Evolutionary conservation across 305 asterid genomes (phyloP).

Genomic region (Fraxinus paxiana): DNA sequence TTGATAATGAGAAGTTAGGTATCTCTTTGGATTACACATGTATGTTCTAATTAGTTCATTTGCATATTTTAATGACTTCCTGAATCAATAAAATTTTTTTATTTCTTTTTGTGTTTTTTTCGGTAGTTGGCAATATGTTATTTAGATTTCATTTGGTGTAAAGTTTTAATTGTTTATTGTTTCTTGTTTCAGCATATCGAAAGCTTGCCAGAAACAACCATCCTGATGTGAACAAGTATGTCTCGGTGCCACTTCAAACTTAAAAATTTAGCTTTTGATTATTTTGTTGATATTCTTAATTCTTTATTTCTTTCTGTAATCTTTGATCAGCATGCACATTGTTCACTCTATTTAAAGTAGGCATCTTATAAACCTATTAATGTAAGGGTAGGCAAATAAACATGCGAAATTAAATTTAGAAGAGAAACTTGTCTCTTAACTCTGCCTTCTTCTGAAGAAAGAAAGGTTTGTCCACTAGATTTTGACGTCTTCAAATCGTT

Average conservation of each 20-base stretch:
- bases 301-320: neutral
- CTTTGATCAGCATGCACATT: neutral
- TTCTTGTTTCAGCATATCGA: slow-evolving; percentile 68
- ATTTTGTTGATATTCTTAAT: neutral
- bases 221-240: slow-evolving; percentile 98
- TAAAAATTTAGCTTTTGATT: neutral
- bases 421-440: slow-evolving; percentile 4
- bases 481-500: neutral
- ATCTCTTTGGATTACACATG: neutral
- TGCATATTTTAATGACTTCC: slow-evolving; percentile 3
- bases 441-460: neutral
- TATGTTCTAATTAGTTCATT: neutral
- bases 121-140: neutral
- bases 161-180: slow-evolving; percentile 14
- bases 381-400: slow-evolving; percentile 1
- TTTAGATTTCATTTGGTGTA: neutral
- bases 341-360: slow-evolving; percentile 2
- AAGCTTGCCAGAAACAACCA: slow-evolving; percentile 92
- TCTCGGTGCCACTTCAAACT: slow-evolving; percentile 12
- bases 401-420: neutral
- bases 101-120: neutral
- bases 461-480: neutral
- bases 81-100: neutral
- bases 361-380: neutral
- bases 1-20: neutral